Conservation (phyloP, 495 filamentous ascomycete genomes). For the Neurospora sp. region DNA sequence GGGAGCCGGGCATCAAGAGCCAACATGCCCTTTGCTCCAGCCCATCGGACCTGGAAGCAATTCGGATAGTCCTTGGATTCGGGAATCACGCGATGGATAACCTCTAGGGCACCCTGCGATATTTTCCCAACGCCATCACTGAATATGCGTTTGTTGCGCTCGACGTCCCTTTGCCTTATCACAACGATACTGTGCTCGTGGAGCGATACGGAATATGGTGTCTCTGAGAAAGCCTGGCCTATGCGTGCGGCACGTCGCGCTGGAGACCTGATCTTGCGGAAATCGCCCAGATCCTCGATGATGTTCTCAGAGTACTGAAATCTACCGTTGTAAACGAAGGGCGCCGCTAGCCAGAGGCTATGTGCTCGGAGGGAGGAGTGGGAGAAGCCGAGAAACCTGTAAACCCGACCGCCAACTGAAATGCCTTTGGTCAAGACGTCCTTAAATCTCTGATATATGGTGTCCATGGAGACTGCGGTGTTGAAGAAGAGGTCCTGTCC, state of each 20-base stretch:
- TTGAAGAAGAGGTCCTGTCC: slow-evolving; percentile 52
- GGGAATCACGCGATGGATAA: slow-evolving; percentile 39
- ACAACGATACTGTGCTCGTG: slow-evolving; percentile 23
- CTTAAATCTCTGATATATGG: slow-evolving; percentile 52
- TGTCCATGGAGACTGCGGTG: slow-evolving; percentile 39
- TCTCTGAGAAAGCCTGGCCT: slow-evolving; percentile 77
- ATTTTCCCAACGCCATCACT: slow-evolving; percentile 73
- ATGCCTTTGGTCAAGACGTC: slow-evolving; percentile 45
- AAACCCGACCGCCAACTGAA: slow-evolving; percentile 51
- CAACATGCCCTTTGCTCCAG: slow-evolving; percentile 64
- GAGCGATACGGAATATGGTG: slow-evolving; percentile 41
- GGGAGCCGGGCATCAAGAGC: slow-evolving; percentile 49
- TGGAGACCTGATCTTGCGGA: slow-evolving; percentile 50
- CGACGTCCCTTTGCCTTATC: slow-evolving; percentile 31
- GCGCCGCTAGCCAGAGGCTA: slow-evolving; percentile 64
- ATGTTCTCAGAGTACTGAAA: no score
- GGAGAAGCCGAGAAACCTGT: slow-evolving; percentile 68
- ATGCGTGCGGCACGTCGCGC: slow-evolving; percentile 74
- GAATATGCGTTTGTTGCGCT: slow-evolving; percentile 44
- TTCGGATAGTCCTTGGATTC: slow-evolving; percentile 40
- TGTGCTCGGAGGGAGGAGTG: slow-evolving; percentile 65
- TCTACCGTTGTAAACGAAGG: no score
- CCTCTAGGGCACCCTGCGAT: slow-evolving; percentile 44
- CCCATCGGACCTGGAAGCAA: slow-evolving; percentile 61
- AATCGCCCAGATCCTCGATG: slow-evolving; percentile 55